Evolutionary conservation across 352 stramenopile genomes (phyloP).

Genomic region (Pythium insidiosum): DNA sequence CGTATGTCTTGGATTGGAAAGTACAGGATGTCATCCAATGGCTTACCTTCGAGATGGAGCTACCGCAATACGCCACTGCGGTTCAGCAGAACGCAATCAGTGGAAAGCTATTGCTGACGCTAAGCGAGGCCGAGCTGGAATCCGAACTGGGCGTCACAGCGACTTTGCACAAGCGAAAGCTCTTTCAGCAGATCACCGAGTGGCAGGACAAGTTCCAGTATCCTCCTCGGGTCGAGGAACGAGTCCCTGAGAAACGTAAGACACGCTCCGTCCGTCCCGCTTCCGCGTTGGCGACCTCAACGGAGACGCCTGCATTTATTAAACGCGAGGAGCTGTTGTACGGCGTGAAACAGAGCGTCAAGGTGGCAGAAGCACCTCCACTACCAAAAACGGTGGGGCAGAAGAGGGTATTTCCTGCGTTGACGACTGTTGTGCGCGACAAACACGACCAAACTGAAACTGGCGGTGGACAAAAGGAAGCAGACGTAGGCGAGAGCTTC

Average conservation of each 20-base stretch:
- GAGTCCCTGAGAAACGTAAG: neutral
- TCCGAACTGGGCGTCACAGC: constrained; percentile 22
- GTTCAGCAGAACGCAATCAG: constrained; percentile 34
- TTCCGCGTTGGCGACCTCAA: too few species aligned
- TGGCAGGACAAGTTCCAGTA: constrained; percentile 26
- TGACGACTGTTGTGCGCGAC: constrained; percentile 5
- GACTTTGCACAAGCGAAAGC: constrained; percentile 33
- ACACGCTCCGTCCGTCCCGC: too few species aligned
- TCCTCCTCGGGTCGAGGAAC: neutral
- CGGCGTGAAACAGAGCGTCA: constrained; percentile 18
- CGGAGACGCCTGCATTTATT: constrained; percentile 27
- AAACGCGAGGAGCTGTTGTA: constrained; percentile 29
- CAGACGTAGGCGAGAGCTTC: constrained; percentile 7
- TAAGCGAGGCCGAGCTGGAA: constrained; percentile 28
- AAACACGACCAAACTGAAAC: neutral
- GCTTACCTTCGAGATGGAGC: constrained; percentile 36
- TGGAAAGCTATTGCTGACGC: constrained; percentile 30
- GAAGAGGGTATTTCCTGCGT: constrained; percentile 11
- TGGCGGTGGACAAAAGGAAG: neutral
- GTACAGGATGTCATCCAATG: constrained; percentile 38
- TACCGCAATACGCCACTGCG: constrained; percentile 26
- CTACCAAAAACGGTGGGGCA: constrained; percentile 12
- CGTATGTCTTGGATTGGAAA: constrained; percentile 36
- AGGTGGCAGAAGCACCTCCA: neutral
- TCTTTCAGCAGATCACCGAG: constrained; percentile 32